phyloP scores from a whole-genome alignment of 306 rosid genomes.

The Echinosophora koreensis region DNA sequence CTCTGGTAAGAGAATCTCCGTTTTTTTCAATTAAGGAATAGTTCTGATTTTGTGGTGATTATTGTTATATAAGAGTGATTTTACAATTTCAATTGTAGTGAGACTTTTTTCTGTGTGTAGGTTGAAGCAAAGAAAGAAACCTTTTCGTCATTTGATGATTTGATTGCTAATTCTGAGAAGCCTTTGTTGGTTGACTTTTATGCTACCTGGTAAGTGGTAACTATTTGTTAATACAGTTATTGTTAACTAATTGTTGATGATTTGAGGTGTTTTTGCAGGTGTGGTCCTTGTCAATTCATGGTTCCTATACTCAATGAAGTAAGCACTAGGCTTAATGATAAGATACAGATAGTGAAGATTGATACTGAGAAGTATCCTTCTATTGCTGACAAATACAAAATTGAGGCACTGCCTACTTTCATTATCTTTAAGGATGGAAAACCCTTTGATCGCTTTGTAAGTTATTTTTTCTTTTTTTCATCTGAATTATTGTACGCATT shows the following conservation, averaged over 20 bases:
- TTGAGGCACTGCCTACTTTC: slow-evolving; percentile 93
- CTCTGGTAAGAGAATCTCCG: slow-evolving; percentile 51
- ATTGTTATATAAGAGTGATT: neutral
- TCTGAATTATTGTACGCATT: no score
- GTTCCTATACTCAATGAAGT: slow-evolving; percentile 89
- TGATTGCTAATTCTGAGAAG: slow-evolving; percentile 74
- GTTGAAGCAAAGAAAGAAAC: slow-evolving; percentile 86
- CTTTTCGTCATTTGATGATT: slow-evolving; percentile 83
- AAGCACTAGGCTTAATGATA: slow-evolving; percentile 64
- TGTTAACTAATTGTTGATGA: slow-evolving; percentile 2
- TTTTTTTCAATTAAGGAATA: neutral
- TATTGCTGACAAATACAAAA: slow-evolving; percentile 80
- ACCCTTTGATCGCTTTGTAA: slow-evolving; percentile 83
- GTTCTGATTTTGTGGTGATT: neutral
- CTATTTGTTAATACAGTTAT: neutral
- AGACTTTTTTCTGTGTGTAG: slow-evolving; percentile 53
- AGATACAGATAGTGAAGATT: slow-evolving; percentile 80
- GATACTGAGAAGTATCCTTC: slow-evolving; percentile 94
- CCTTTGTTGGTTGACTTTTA: slow-evolving; percentile 96
- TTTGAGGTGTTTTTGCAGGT: slow-evolving; percentile 58
- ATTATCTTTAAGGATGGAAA: slow-evolving; percentile 87
- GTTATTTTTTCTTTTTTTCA: slow-evolving; percentile 42
- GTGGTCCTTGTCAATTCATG: slow-evolving; percentile 99
- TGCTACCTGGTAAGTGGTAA: slow-evolving; percentile 75
- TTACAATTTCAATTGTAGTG: neutral